Base-by-base conservation (phyloP, 768 basidiomycete species). In the Boletellus ananiceps region DNA sequence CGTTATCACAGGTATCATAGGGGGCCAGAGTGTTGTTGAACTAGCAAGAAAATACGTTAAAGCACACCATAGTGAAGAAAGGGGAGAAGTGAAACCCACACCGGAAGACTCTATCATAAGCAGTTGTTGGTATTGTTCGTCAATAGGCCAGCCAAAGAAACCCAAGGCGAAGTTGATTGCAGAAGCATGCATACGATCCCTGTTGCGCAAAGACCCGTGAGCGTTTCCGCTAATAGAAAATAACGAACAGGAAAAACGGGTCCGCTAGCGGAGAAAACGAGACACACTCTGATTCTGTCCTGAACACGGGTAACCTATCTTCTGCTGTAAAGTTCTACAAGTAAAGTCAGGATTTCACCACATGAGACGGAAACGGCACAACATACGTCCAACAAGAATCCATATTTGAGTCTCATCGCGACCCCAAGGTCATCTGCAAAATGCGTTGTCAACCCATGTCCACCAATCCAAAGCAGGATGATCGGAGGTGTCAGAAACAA, bases 1-100 rank as follows among this genome's bases (percentile, higher is more conserved):
- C 73, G 61, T 93, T 93, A 5, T 79, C 76, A 60, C 92, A 88
- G 72, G 88, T 90, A 49, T 78, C 77, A 56, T 93, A 93, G 4
- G 93, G 93, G 0, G 91, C 78, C 5, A 96, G 79, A 1, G 93
- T 93, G 63, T 87, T 88, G 68, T 90, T 91, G 61, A 85, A 88
- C 78, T 86, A 41, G 25, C 8, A 15, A 38, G 5, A 11, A 19
- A 16, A 7, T 14, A 5, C 2, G 1, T 52, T 27, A 42, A 31
- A 32, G 41, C 15, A 32, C 4, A 1, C 2, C 2, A 2, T 12
- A 6, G 25, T 5, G 8, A 33, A 8, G 33, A 11, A 61, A 57
- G 40, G 61, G 56, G 15, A 33, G 23, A 29, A 45, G 52, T 14
- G 61, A 48, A 53, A 57, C 82, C 61, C 71, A 75, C 87, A 5